Conservation (phyloP, 2,329 filamentous ascomycete genomes). For the Penicillium sp. region DNA sequence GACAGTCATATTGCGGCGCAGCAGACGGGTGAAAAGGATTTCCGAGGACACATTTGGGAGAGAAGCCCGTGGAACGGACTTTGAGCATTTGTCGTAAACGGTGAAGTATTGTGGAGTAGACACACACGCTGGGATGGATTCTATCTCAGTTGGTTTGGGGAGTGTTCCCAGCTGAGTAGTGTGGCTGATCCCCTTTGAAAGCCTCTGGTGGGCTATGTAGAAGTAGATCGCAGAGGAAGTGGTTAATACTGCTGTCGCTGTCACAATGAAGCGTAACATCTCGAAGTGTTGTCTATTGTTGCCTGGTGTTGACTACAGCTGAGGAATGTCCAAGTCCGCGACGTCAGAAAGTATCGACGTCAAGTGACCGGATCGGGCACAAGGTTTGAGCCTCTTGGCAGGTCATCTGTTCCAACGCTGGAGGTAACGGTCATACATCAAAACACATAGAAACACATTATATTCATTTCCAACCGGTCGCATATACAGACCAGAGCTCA, state of each 20-base stretch:
- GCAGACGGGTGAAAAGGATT: slow-evolving; percentile 28
- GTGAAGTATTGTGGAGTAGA: slow-evolving; percentile 22
- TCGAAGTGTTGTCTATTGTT: neutral
- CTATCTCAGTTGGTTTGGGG: slow-evolving; percentile 17
- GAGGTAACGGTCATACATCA: neutral
- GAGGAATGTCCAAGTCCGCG: neutral
- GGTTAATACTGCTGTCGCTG: slow-evolving; percentile 17
- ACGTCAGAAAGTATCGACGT: neutral
- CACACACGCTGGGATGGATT: slow-evolving; percentile 24
- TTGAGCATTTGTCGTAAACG: slow-evolving; percentile 26
- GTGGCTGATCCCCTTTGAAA: slow-evolving; percentile 27
- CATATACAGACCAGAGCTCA: neutral
- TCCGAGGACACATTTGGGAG: slow-evolving; percentile 21
- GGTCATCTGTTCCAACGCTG: neutral
- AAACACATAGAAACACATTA: neutral
- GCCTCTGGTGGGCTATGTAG: slow-evolving; percentile 24
- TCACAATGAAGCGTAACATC: slow-evolving; percentile 17
- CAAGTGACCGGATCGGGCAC: slow-evolving; percentile 15
- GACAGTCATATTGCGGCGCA: slow-evolving; percentile 36
- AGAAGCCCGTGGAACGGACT: slow-evolving; percentile 19
- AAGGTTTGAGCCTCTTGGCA: slow-evolving; percentile 9
- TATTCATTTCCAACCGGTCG: neutral
- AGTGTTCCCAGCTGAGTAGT: slow-evolving; percentile 20
- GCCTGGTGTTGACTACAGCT: neutral
- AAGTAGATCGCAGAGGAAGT: slow-evolving; percentile 23